These are phyloP conservation scores for Zopfochytrium polystomum DNA, from an alignment of 371 early-diverging fungal genomes.

Conservation along the genomic window DNA sequence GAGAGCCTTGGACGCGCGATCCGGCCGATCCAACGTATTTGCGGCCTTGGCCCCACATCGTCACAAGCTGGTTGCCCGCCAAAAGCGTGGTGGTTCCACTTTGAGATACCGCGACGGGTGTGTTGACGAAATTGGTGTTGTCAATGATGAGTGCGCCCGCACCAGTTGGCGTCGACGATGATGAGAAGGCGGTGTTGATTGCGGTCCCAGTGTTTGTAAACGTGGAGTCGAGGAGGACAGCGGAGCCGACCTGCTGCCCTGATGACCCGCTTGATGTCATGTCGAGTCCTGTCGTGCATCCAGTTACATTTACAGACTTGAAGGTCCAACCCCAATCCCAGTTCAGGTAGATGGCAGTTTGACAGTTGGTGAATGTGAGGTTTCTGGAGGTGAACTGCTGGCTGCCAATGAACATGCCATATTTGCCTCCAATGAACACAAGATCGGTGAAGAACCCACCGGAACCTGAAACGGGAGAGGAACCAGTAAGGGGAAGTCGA, in stretches of 20 bases:
- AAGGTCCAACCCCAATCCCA: slow-evolving; percentile 37
- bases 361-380: slow-evolving; percentile 18
- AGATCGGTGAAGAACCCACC: slow-evolving; percentile 34
- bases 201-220: slow-evolving; percentile 19
- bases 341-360: slow-evolving; percentile 29
- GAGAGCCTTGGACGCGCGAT: slow-evolving; percentile 13
- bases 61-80: slow-evolving; percentile 13
- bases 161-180: background rate
- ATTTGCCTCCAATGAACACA: slow-evolving; percentile 31
- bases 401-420: slow-evolving; percentile 29
- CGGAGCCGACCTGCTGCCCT: slow-evolving; percentile 12
- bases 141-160: slow-evolving; percentile 26
- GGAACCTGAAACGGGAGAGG: no score
- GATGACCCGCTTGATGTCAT: slow-evolving; percentile 17
- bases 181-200: slow-evolving; percentile 19
- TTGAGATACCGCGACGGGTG: slow-evolving; percentile 13
- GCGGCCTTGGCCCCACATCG: slow-evolving; percentile 28
- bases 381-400: slow-evolving; percentile 35
- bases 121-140: slow-evolving; percentile 22
- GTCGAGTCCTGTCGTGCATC: slow-evolving; percentile 26
- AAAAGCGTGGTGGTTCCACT: slow-evolving; percentile 14
- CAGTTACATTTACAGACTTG: slow-evolving; percentile 20
- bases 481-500: no score
- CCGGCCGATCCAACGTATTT: slow-evolving; percentile 6
- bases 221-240: slow-evolving; percentile 24